Percentiles rank a stretch among this genome's conserved stretches.
Evolutionary conservation across 1,284 basidiomycete species (phyloP).

Genomic region (Golubevia pallescens): DNA sequence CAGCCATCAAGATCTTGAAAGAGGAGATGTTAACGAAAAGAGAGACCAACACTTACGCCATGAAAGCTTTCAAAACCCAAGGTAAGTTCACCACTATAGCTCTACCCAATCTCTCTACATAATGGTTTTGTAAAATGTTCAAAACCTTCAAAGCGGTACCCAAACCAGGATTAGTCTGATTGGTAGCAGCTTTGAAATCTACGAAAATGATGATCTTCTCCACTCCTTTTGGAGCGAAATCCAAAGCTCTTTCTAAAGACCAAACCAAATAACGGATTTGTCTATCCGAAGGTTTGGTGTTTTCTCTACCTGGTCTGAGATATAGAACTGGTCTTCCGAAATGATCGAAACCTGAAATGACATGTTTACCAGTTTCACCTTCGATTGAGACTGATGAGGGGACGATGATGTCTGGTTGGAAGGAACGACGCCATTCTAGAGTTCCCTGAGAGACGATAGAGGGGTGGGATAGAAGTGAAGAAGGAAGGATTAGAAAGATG

Average conservation of each 20-base stretch:
- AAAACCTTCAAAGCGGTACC: conserved; percentile 69
- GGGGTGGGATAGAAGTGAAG: background rate
- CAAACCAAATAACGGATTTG: conserved; percentile 58
- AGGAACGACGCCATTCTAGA: conserved; percentile 52
- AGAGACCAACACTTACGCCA: background rate
- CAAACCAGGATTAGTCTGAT: conserved; percentile 7
- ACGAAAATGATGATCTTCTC: conserved; percentile 4
- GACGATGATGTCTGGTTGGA: conserved; percentile 51
- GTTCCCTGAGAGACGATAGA: conserved; percentile 21
- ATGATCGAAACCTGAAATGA: conserved; percentile 54
- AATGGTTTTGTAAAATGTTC: conserved; percentile 85
- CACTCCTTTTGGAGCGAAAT: conserved; percentile 2
- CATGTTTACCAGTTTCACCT: conserved; percentile 52
- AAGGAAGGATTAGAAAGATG: background rate
- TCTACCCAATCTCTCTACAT: conserved; percentile 84
- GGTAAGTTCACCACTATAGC: conserved; percentile 86
- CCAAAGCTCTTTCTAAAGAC: conserved; percentile 50
- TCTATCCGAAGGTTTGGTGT: conserved; percentile 39
- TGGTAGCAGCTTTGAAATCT: conserved; percentile 1
- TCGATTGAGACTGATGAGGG: conserved; percentile 44
- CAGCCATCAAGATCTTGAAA: conserved; percentile 68
- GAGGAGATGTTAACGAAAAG: conserved; percentile 9
- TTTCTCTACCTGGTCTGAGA: conserved; percentile 50
- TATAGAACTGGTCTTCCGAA: conserved; percentile 51
- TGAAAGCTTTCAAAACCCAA: conserved; percentile 16